Base-by-base conservation (phyloP, 495 filamentous ascomycete genomes). In the Penicillium bovifimosum region DNA sequence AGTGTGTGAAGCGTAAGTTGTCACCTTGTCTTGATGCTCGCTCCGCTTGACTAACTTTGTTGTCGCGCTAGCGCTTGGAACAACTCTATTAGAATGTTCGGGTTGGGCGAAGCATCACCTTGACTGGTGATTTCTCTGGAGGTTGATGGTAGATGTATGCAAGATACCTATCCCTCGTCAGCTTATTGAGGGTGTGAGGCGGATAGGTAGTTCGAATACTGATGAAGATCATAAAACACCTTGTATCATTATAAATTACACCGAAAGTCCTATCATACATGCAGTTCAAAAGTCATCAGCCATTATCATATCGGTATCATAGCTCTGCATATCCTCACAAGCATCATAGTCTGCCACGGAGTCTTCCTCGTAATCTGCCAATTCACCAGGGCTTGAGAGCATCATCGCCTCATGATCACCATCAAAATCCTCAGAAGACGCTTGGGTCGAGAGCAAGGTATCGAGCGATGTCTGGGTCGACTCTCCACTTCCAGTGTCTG, bases 51-150 rank as follows among this genome's bases (percentile, higher is more conserved):
- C 48, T 62, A 58, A 66, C 65, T 55, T 59, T 49, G 28, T 38
- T 14, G 11, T 7, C 29, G 6, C 27, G 40, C 3, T 36, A 81
- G 77, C 27, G 84, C 90, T 13, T 96, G 90, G 90, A 78, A 70
- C 43, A 96, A 96, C 63, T 91, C 87, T 7, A 76, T 86, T 17
- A 76, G 73, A 52, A 88, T 95, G 67, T 96, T 95, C 75, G 83
- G 84, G 2, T 61, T 95, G 24, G 87, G 82, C 0, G 77, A 79
- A 60, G 39, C 62, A 20, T 32, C 34, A 2, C 31, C 34, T 29
- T 48, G 34, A 48, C 18, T 31, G 9, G 8, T 6, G 7, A 7
- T 20, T 6, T 16, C 8, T 2, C 27, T 26, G 6, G 1, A 16
- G 10, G n/a, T 16, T 1, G 24, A 10, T 42, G 3, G 16, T 17